These are phyloP conservation scores for Cryphonectria japonica DNA, from an alignment of 2,329 filamentous ascomycete species.

Conservation along the genomic window DNA sequence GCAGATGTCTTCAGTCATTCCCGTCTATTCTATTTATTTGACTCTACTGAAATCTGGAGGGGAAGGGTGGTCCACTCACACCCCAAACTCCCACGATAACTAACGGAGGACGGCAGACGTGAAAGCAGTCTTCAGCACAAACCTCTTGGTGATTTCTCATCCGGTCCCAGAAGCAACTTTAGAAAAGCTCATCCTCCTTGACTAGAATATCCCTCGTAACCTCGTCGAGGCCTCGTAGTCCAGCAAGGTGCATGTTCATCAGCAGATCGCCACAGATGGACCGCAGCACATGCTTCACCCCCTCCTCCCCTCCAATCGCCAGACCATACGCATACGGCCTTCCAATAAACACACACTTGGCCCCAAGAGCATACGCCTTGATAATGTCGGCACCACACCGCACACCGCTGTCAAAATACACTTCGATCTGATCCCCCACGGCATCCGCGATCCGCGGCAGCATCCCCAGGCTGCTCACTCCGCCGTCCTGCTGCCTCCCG, in stretches of 20 bases:
- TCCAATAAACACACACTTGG: constrained; percentile 65
- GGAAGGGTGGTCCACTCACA: too few relatives aligned
- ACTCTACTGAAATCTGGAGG: too few relatives aligned
- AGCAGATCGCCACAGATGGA: constrained; percentile 26
- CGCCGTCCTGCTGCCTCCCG: constrained; percentile 43
- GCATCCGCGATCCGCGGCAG: constrained; percentile 41
- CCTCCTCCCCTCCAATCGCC: constrained; percentile 26
- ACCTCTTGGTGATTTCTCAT: too few relatives aligned
- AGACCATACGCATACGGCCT: constrained; percentile 38
- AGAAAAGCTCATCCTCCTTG: constrained; percentile 23
- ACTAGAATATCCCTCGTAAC: constrained; percentile 22
- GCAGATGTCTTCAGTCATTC: too few relatives aligned
- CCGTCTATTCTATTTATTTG: too few relatives aligned
- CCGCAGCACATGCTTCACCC: constrained; percentile 24
- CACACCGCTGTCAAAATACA: constrained; percentile 68
- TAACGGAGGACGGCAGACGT: too few relatives aligned
- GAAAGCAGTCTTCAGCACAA: too few relatives aligned
- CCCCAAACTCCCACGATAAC: too few relatives aligned
- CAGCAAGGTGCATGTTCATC: constrained; percentile 27
- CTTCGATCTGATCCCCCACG: constrained; percentile 63
- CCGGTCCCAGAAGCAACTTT: rapidly evolving
- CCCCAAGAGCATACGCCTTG: constrained; percentile 68
- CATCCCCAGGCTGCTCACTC: constrained; percentile 25
- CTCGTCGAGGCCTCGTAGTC: constrained; percentile 17
- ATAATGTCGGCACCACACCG: constrained; percentile 68